phyloP scores from a whole-genome alignment of 78 protist genomes.

The Ministeria vibrans region DNA sequence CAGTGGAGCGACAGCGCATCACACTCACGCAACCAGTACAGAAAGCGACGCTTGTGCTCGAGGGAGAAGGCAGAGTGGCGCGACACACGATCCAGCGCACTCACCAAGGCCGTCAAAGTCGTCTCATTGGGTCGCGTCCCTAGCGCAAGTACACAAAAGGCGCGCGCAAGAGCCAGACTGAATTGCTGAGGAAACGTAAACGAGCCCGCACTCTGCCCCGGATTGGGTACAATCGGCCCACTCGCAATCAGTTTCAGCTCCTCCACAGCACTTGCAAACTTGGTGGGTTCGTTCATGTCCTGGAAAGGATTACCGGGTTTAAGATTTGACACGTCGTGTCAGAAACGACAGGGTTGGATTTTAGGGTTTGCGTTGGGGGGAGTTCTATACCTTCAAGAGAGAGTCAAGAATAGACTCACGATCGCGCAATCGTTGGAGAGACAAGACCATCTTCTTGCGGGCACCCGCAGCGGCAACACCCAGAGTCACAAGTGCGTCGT shows the following conservation, averaged over 20 bases:
- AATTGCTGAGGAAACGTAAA: too few species aligned
- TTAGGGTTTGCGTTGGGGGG: neutral
- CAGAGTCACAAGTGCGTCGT: neutral
- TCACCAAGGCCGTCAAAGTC: too few species aligned
- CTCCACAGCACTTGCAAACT: neutral
- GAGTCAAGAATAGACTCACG: neutral
- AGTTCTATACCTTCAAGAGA: neutral
- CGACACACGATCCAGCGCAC: too few species aligned
- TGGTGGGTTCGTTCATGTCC: neutral
- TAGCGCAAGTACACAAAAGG: too few species aligned
- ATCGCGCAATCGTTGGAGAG: neutral
- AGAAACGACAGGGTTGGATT: neutral
- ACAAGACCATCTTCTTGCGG: neutral
- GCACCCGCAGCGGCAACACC: neutral
- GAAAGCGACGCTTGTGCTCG: too few species aligned
- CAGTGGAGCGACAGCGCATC: too few species aligned
- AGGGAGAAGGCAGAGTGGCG: too few species aligned
- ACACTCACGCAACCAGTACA: too few species aligned
- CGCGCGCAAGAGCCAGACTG: too few species aligned
- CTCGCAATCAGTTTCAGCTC: neutral
- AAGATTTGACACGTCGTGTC: neutral
- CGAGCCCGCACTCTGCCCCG: too few species aligned
- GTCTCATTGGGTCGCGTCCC: too few species aligned
- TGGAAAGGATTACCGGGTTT: neutral
- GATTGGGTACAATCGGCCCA: too few species aligned